Evolutionary conservation across 495 filamentous ascomycete genomes (phyloP).

Genomic region (Friedmanniomyces simplex): DNA sequence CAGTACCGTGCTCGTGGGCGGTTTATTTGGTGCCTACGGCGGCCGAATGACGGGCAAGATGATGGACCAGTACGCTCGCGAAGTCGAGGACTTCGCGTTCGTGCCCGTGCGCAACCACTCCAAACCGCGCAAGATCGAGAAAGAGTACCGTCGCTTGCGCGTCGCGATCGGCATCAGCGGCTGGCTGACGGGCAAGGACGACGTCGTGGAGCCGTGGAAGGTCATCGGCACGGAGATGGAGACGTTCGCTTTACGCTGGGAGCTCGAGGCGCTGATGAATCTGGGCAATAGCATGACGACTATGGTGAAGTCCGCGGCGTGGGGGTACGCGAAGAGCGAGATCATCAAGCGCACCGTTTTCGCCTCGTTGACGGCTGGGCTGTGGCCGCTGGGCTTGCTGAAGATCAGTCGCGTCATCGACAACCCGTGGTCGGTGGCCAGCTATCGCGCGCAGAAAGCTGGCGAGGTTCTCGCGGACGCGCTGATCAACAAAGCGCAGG

Average conservation of each 20-base stretch:
- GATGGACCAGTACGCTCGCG: conserved; percentile 78
- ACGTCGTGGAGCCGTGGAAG: conserved; percentile 65
- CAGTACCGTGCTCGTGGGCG: conserved; percentile 65
- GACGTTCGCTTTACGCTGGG: conserved; percentile 77
- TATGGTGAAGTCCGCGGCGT: conserved; percentile 65
- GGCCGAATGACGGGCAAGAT: conserved; percentile 72
- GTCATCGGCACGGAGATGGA: conserved; percentile 60
- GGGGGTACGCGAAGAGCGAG: conserved; percentile 64
- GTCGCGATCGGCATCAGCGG: conserved; percentile 76
- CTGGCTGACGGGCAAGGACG: conserved; percentile 62
- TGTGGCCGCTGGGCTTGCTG: conserved; percentile 68
- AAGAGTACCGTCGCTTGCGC: conserved; percentile 57
- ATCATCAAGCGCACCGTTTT: conserved; percentile 72
- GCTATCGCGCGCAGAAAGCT: conserved; percentile 74
- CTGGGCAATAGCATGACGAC: conserved; percentile 65
- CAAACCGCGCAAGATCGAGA: conserved; percentile 29
- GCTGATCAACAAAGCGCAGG: conserved; percentile 76
- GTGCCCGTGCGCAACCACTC: conserved; percentile 51
- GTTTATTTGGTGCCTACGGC: conserved; percentile 83
- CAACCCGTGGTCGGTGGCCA: conserved; percentile 80
- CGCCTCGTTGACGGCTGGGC: conserved; percentile 52
- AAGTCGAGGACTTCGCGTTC: conserved; percentile 84
- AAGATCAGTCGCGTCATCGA: conserved; percentile 76
- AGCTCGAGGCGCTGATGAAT: conserved; percentile 64
- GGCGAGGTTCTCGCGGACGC: conserved; percentile 78